These are phyloP conservation scores for Zygoascus flipseniorum DNA, from an alignment of 805 yeast species.

Conservation along the genomic window DNA sequence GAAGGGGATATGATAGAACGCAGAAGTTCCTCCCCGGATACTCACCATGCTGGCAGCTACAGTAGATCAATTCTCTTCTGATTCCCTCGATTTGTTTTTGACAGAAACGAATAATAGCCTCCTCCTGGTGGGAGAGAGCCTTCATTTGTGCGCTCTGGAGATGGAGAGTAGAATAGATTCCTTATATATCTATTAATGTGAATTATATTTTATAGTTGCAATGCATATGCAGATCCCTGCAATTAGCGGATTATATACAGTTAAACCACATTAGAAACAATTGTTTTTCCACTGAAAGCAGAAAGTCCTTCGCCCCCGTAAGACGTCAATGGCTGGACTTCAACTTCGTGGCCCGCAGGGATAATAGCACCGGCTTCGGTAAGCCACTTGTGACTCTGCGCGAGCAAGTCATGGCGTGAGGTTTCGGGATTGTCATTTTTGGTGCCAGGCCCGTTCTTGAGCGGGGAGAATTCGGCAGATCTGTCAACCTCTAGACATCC, in stretches of 20 bases:
- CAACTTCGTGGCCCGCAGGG: slow-evolving; percentile 42
- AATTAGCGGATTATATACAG: neutral
- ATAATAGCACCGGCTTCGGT: slow-evolving; percentile 58
- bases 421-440: slow-evolving; percentile 78
- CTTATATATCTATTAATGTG: neutral
- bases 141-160: too few relatives aligned
- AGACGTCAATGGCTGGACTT: slow-evolving; percentile 67
- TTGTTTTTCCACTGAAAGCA: slow-evolving; percentile 7
- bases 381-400: slow-evolving; percentile 70
- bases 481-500: slow-evolving; percentile 92
- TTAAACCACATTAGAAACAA: slow-evolving; percentile 1
- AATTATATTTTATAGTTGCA: neutral
- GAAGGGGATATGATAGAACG: too few relatives aligned
- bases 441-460: slow-evolving; percentile 86
- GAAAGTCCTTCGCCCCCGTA: slow-evolving; percentile 68
- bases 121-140: too few relatives aligned
- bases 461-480: slow-evolving; percentile 79
- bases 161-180: neutral
- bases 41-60: neutral
- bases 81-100: neutral
- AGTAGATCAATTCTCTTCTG: neutral
- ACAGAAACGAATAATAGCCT: too few relatives aligned
- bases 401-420: slow-evolving; percentile 55
- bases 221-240: neutral
- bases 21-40: neutral